Evolutionary conservation across 2,329 filamentous ascomycete genomes (phyloP), one percentile per base, ranked within the genome.

Genomic region (Hymenoscyphus repandus): DNA sequence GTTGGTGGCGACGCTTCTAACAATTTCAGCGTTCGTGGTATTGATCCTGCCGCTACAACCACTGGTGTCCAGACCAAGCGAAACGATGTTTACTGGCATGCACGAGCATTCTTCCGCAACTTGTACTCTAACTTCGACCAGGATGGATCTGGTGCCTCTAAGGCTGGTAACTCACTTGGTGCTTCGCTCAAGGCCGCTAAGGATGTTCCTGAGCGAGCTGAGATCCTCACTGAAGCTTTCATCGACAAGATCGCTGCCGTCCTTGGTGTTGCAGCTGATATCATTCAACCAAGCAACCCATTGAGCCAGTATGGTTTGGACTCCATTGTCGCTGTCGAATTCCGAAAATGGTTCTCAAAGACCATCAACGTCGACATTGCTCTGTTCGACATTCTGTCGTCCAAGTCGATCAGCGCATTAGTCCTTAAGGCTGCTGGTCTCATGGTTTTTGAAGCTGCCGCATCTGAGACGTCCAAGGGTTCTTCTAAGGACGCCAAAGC

Each of bases 281-380:
- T 15, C 13, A 46, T 46, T 17, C 31, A 46, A n/a, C 31, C 43
- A 36, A 20, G 43, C 11, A 46, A 46, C n/a, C 33, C 43, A 22
- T 31, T 46, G 6, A 20, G 13, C n/a, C 18, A 20, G 31, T 46
- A 46, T 37, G 43, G 43, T 20, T 15, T 46, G 11, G 43, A 46
- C 33, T 46, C 43, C 17, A 34, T 46, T 46, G 43, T 46, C n/a
- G 43, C 43, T 4, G 33, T 46, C 15, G 43, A 46, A 20, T 46
- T 36, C 11, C 15, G 31, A 36, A 46, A 37, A 11, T 46, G 43
- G 43, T 34, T 37, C 43, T 36, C 31, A 6, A 46, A 46, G 31
- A 37, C 31, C 15, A 37, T 46, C 33, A 36, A 20, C 15, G 43
- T 37, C 32, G 43, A 46, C n/a, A 46, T 46, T 37, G 33, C 43